Evolutionary conservation across 2,329 filamentous ascomycete genomes (phyloP).

Genomic region (Ilyonectria mors-panacis): DNA sequence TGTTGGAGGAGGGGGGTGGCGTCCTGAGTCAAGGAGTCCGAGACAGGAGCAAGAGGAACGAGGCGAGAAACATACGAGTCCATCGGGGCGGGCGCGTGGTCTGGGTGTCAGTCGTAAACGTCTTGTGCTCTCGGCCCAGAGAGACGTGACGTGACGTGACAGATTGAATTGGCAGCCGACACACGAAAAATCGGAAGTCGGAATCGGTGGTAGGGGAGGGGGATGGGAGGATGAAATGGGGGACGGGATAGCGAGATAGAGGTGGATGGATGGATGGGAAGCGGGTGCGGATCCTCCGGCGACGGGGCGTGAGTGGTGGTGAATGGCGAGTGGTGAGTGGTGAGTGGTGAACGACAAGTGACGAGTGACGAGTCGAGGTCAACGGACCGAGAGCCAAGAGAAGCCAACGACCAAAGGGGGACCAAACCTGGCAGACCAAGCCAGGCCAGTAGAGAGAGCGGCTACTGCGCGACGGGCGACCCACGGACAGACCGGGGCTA

Average conservation of each 20-base stretch:
- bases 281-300: slow-evolving; percentile 33
- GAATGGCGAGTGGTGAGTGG: not conserved
- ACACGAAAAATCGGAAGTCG: slow-evolving; percentile 20
- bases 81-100: slow-evolving; percentile 45
- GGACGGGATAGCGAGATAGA: slow-evolving; percentile 16
- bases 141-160: slow-evolving; percentile 47
- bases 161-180: slow-evolving; percentile 31
- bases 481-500: slow-evolving; percentile 23
- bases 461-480: slow-evolving; percentile 28
- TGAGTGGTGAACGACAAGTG: slow-evolving; percentile 24
- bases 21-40: slow-evolving; percentile 37
- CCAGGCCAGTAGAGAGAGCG: slow-evolving; percentile 8
- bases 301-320: slow-evolving; percentile 14
- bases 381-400: slow-evolving; percentile 21
- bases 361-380: slow-evolving; percentile 22
- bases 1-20: slow-evolving; percentile 25
- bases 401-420: slow-evolving; percentile 8
- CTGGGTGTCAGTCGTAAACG: slow-evolving; percentile 42
- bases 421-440: slow-evolving; percentile 20
- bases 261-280: slow-evolving; percentile 14
- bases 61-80: slow-evolving; percentile 50
- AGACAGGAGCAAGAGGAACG: slow-evolving; percentile 22
- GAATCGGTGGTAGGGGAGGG: slow-evolving; percentile 7
- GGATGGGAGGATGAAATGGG: slow-evolving; percentile 10
- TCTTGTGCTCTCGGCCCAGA: slow-evolving; percentile 45